A percentile compares a stretch with the other conserved stretches of the same genome.
Evolutionary conservation across 306 rosid genomes (phyloP).

Genomic region (cucumber (Cucumis sativus)): Cucumber_9930_V3 NC_026657.2:31791501-31792000

Average conservation of each 20-base stretch:
- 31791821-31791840: constrained; percentile 92
- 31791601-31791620: constrained; percentile 91
- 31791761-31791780: constrained; percentile 73
- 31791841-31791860: constrained; percentile 68
- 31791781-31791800: constrained; percentile 56
- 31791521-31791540: constrained; percentile 87
- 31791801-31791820: constrained; percentile 94
- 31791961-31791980: neutral
- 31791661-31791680: constrained; percentile 8
- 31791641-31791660: constrained; percentile 4
- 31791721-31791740: neutral
- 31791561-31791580: constrained; percentile 93
- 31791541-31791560: constrained; percentile 85
- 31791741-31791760: constrained; percentile 36
- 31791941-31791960: neutral
- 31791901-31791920: neutral
- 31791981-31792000: neutral
- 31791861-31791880: constrained; percentile 46
- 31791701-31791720: constrained; percentile 25
- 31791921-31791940: too few species aligned
- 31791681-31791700: constrained; percentile 13
- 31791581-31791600: constrained; percentile 91
- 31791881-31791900: neutral
- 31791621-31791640: constrained; percentile 52
- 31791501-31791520: constrained; percentile 40